phyloP scores from a whole-genome alignment of 768 basidiomycete genomes.

The Lepiota brunneoincarnata region DNA sequence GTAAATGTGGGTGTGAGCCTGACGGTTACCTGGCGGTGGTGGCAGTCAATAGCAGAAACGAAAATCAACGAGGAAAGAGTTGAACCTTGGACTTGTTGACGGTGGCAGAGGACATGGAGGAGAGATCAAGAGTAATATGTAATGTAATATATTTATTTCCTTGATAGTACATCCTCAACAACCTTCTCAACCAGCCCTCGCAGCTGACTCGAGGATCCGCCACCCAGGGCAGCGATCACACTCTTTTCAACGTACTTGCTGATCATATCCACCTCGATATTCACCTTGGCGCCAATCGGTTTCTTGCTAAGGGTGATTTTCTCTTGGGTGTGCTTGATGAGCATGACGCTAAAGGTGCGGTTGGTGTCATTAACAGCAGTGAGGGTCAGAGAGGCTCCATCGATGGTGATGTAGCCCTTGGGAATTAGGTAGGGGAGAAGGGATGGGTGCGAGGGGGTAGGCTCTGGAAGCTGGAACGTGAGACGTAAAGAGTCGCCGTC shows the following conservation, averaged over 20 bases:
- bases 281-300: conserved; percentile 74
- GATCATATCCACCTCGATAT: conserved; percentile 94
- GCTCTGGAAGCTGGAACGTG: conserved; percentile 70
- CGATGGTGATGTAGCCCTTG: conserved; percentile 93
- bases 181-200: conserved; percentile 51
- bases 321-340: conserved; percentile 91
- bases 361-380: conserved; percentile 68
- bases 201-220: conserved; percentile 44
- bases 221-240: conserved; percentile 64
- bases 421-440: conserved; percentile 82
- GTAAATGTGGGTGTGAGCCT: conserved; percentile 33
- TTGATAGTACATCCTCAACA: conserved; percentile 51
- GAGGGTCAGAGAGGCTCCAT: conserved; percentile 91
- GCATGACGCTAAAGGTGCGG: conserved; percentile 83
- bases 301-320: conserved; percentile 83
- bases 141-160: conserved; percentile 14
- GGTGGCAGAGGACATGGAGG: neutral
- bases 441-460: conserved; percentile 55
- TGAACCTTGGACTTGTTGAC: conserved; percentile 12
- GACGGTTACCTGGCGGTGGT: conserved; percentile 45
- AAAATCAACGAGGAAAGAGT: neutral
- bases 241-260: conserved; percentile 91
- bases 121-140: conserved; percentile 3
- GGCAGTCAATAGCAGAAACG: conserved; percentile 5
- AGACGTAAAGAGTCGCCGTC: conserved; percentile 92